Evolutionary conservation across 768 basidiomycete genomes (phyloP).

Genomic region (Pleurotus salmoneostramineus): DNA sequence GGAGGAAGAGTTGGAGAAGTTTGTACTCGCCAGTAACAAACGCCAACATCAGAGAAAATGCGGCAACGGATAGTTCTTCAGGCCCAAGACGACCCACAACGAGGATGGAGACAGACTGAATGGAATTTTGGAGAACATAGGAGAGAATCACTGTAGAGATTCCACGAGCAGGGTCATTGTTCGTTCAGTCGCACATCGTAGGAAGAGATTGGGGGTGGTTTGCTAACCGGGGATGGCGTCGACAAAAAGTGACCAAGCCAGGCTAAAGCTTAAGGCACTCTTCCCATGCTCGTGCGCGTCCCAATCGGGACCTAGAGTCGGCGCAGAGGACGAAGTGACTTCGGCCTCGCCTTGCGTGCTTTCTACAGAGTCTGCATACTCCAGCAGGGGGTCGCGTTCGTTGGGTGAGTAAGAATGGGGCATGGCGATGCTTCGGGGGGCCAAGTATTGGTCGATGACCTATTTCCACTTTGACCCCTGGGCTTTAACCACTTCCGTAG

Average conservation of each 20-base stretch:
- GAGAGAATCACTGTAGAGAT: slow-evolving; percentile 53
- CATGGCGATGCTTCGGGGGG: neutral
- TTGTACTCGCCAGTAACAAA: slow-evolving; percentile 71
- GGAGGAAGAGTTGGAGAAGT: slow-evolving; percentile 15
- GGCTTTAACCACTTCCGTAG: slow-evolving; percentile 2
- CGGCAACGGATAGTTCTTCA: slow-evolving; percentile 64
- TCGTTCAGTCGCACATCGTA: neutral
- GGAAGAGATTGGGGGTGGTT: neutral
- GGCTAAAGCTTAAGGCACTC: slow-evolving; percentile 22
- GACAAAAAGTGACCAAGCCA: slow-evolving; percentile 44
- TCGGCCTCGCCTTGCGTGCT: neutral
- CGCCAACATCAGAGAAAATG: slow-evolving; percentile 74
- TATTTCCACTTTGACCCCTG: neutral
- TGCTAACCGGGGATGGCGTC: slow-evolving; percentile 57
- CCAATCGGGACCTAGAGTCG: neutral
- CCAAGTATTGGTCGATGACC: neutral
- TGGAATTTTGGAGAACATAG: slow-evolving; percentile 70
- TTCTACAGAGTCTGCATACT: neutral
- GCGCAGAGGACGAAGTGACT: slow-evolving; percentile 11
- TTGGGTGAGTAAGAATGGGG: slow-evolving; percentile 7
- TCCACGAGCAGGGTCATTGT: neutral
- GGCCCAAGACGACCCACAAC: slow-evolving; percentile 67
- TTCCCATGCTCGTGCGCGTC: neutral
- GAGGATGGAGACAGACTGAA: slow-evolving; percentile 62
- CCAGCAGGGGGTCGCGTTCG: slow-evolving; percentile 17